Evolutionary conservation across 225 moss, liverwort and hornwort species (phyloP), one percentile per base, ranked within the genome.

Genomic region (Bryoerythrophyllum caledonicum): DNA sequence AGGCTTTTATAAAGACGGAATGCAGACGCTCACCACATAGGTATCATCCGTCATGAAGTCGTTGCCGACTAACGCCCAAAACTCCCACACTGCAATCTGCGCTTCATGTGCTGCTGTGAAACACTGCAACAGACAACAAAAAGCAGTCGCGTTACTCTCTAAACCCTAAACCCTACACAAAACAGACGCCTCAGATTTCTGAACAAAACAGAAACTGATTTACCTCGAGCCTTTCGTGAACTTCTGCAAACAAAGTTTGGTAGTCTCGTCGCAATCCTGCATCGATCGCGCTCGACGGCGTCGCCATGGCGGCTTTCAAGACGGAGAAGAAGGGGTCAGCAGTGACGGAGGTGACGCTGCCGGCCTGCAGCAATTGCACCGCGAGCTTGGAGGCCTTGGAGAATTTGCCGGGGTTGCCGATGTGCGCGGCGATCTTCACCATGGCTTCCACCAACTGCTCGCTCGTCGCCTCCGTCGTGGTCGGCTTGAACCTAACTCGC

Each of bases 11-110:
- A 8, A 37, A 37, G 37, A 0, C 0, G 6, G 5, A 16, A 48
- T 48, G 16, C 48, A 17, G 48, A 65, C n/a, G 10, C 49, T 28
- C 59, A 95, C 93, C 84, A 92, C 91, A 41, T 89, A 97, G 32
- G 94, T 93, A 65, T 97, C 97, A 65, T 97, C 97, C 4, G 93
- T 94, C 60, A 87, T 71, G 70, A 97, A 91, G 68, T 93, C 93
- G 60, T 94, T 97, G 51, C 79, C 87, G 64, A 91, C 30, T 69
- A 91, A 76, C 72, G 93, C 86, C 97, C 97, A 94, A 51, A 97
- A 58, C 74, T 94, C 93, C 94, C 97, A 97, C 32, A 93, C 88
- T 72, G 81, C 85, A 71, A 97, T 85, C 68, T 97, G 93, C 25
- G 84, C 82, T 80, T 82, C 90, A 53, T 94, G 94, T 35, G 84